These are phyloP conservation scores for Lojkania enalia DNA, from an alignment of 2,329 filamentous ascomycete genomes.

Conservation along the genomic window DNA sequence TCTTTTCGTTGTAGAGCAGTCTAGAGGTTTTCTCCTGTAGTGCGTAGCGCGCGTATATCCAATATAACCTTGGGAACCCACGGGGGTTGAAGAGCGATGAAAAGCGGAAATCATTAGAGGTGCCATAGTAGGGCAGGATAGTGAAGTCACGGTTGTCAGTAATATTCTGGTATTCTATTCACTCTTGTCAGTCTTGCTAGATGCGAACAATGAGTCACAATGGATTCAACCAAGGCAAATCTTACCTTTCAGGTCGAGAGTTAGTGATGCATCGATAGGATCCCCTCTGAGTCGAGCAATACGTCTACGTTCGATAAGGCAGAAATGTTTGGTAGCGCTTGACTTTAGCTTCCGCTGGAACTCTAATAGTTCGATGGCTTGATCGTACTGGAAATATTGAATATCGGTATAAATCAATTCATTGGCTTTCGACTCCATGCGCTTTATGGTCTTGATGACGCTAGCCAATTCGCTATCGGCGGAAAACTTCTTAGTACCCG, in stretches of 20 bases:
- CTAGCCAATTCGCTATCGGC: constrained; percentile 34
- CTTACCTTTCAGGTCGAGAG: constrained; percentile 25
- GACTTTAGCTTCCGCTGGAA: constrained; percentile 28
- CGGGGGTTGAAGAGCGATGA: neutral
- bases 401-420: constrained; percentile 32
- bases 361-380: constrained; percentile 27
- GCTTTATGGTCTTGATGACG: constrained; percentile 31
- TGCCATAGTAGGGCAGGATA: constrained; percentile 30
- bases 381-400: constrained; percentile 33
- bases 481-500: constrained; percentile 29
- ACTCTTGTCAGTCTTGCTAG: constrained; percentile 15
- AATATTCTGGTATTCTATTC: constrained; percentile 23
- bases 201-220: neutral
- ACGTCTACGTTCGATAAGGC: constrained; percentile 34
- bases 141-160: constrained; percentile 33
- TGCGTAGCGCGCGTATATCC: neutral
- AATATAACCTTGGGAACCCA: neutral
- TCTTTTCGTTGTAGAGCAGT: neutral
- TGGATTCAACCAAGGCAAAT: neutral
- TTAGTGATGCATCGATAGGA: constrained; percentile 20
- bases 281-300: constrained; percentile 36
- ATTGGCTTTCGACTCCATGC: constrained; percentile 33
- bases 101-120: neutral
- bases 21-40: neutral
- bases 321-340: constrained; percentile 38